Conservation (phyloP, 345 rosid genomes). For the Salix arbutifolia region DNA sequence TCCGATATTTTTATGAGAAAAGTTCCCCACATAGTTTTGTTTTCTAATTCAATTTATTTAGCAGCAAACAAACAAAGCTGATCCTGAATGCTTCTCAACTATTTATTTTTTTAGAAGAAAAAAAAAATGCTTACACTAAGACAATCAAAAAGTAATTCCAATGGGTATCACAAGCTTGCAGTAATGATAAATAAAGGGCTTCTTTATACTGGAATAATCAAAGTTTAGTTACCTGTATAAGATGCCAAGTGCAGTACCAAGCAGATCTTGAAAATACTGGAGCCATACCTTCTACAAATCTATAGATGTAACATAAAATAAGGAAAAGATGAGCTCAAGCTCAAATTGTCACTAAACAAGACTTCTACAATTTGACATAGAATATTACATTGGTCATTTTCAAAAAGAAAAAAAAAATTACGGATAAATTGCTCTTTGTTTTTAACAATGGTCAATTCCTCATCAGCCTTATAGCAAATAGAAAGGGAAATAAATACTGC, state of each 20-base stretch:
- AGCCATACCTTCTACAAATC: conserved; percentile 99
- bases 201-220: neutral
- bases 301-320: conserved; percentile 19
- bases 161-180: neutral
- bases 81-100: neutral
- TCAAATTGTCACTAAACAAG: neutral
- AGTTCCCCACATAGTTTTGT: neutral
- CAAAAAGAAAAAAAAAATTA: neutral
- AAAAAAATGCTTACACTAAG: neutral
- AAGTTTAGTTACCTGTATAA: conserved; percentile 67
- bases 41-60: neutral
- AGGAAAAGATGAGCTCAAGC: neutral
- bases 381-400: neutral
- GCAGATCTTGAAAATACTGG: conserved; percentile 98
- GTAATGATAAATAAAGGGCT: neutral
- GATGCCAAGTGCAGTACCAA: conserved; percentile 99
- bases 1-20: too few relatives aligned
- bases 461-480: neutral
- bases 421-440: neutral
- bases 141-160: neutral
- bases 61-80: neutral
- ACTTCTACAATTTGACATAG: neutral
- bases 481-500: neutral
- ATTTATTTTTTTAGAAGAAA: neutral
- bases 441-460: neutral